A percentile compares a stretch with the other conserved stretches of the same genome.
These are phyloP conservation scores for Pyrus hybrid DNA, from an alignment of 331 rosid species.

Conservation along the genomic window DNA sequence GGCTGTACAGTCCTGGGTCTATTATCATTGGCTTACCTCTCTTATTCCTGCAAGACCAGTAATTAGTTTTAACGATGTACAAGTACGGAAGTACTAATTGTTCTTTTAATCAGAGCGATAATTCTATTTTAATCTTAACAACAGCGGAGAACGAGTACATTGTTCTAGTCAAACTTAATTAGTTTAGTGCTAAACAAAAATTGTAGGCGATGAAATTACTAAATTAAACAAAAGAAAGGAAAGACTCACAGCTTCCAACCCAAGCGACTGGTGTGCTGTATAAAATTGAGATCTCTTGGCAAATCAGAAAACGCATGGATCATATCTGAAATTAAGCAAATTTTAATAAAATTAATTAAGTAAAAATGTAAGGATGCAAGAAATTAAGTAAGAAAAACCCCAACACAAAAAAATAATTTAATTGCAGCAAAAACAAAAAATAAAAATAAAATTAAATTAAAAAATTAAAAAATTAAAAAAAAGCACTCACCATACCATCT, in stretches of 20 bases:
- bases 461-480: neutral
- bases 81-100: neutral
- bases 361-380: neutral
- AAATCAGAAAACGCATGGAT: constrained; percentile 65
- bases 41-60: constrained; percentile 44
- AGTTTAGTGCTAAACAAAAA: no score
- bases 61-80: neutral
- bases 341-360: neutral
- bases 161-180: no score
- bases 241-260: constrained; percentile 81
- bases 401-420: neutral
- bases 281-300: constrained; percentile 71
- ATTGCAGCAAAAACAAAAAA: neutral
- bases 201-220: neutral
- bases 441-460: neutral
- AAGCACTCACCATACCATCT: constrained; percentile 97
- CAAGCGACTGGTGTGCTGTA: constrained; percentile 73
- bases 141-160: neutral
- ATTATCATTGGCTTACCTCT: constrained; percentile 80
- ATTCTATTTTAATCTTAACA: neutral
- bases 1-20: constrained; percentile 80
- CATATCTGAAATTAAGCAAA: constrained; percentile 45
- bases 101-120: neutral
- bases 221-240: neutral
- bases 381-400: neutral